Evolutionary conservation across 108 stramenopile species (phyloP), one percentile per base, ranked within the genome.

Genomic region (Nannochloropsis gaditana): DNA sequence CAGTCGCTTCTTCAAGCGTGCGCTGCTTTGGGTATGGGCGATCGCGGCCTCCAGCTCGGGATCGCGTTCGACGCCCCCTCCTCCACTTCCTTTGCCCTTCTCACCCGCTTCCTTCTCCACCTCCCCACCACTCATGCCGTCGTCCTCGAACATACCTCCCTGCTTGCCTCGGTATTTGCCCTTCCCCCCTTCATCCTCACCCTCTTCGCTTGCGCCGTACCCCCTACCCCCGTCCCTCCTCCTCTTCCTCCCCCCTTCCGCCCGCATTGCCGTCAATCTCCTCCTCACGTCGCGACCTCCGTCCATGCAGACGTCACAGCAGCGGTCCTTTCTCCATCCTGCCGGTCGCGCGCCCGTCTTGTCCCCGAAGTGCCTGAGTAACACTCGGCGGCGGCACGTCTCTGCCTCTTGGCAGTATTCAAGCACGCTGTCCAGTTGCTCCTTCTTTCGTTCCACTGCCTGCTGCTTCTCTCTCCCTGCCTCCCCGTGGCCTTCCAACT

Each of bases 281-380:
- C n/a, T n/a, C 6, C 59, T 73, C 59, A 73, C 59, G 19, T n/a
- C n/a, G 19, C n/a, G 15, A 15, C 59, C 59, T n/a, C 59, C 59
- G n/a, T 73, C 59, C 59, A 73, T n/a, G 59, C 59, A 73, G n/a
- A n/a, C 15, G 19, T n/a, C 59, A 73, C 59, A 73, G n/a, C 59
- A 73, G 4, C 81, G 3, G 2, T 81, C 42, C 42, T 81, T 81
- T 31, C 21, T 43, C 81, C 42, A 41, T 5, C 83, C 45, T 11
- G 17, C 43, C 44, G 43, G 10, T 41, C 21, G n/a, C 8, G 44
- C 21, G 9, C 19, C 45, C 43, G 31, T 9, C 41, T 21, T 45
- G 21, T 85, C 85, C 21, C 85, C 85, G 42, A 85, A 85, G 42
- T 85, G 80, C n/a, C 44, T 45, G 45, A 85, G 42, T 15, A 85